Percentiles rank a stretch among this genome's conserved stretches.
Evolutionary conservation across 305 asterid species (phyloP).

Genomic region (Solanum hybrid): DNA sequence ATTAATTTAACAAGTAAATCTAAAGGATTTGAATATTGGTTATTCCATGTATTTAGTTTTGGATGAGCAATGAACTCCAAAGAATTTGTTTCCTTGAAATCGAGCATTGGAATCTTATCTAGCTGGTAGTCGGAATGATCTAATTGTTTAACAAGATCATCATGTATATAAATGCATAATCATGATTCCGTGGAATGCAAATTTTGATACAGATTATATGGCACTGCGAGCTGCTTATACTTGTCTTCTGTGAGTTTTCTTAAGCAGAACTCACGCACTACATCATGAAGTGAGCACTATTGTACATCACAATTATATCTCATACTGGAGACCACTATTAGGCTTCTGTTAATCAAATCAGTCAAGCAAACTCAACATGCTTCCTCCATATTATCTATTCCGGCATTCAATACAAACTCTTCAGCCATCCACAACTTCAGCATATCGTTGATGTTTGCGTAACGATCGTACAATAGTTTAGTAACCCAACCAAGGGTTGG

Average conservation of each 20-base stretch:
- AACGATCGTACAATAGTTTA: too few relatives aligned
- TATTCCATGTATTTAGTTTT: not conserved
- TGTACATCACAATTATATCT: rapidly evolving
- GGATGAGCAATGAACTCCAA: not conserved
- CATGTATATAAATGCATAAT: not conserved
- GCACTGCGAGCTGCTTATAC: too few relatives aligned
- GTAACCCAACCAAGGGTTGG: too few relatives aligned
- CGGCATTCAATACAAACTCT: too few relatives aligned
- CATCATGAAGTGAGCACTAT: not conserved
- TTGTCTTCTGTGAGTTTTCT: not conserved
- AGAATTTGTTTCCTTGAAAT: not conserved
- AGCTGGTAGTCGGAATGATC: not conserved
- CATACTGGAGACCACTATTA: not conserved
- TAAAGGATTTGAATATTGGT: not conserved
- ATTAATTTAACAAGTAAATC: not conserved
- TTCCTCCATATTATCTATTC: too few relatives aligned
- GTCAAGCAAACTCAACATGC: too few relatives aligned
- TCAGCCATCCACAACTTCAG: too few relatives aligned
- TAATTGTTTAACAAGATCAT: not conserved
- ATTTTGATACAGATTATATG: too few relatives aligned
- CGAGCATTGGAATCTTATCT: not conserved
- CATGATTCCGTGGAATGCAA: not conserved
- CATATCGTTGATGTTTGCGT: too few relatives aligned
- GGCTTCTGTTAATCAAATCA: not conserved
- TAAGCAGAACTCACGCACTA: not conserved